Base-by-base conservation (phyloP, 768 basidiomycete species). In the Botryobasidium botryosum region DNA sequence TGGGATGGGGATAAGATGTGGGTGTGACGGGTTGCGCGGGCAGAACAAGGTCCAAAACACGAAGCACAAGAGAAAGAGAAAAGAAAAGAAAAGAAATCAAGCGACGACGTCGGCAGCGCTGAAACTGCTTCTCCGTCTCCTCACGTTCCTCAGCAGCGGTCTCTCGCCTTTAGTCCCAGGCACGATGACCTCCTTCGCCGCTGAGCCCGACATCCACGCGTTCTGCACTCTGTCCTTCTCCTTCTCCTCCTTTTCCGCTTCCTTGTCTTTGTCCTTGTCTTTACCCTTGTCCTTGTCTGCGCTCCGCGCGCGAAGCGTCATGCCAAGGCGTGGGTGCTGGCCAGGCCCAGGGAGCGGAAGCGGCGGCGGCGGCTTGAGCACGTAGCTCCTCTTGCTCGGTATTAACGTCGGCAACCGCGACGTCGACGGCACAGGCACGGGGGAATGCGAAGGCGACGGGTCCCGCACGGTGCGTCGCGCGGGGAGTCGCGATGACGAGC, bases 41-140 rank as follows among this genome's bases (percentile, higher is more conserved):
- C n/a, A n/a, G n/a, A n/a, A n/a, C n/a, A n/a, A n/a, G n/a, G n/a
- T n/a, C n/a, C n/a, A n/a, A n/a, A n/a, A n/a, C n/a, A n/a, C n/a
- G n/a, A n/a, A n/a, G n/a, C n/a, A n/a, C n/a, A n/a, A n/a, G n/a
- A n/a, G n/a, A n/a, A n/a, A n/a, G n/a, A n/a, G n/a, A n/a, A n/a
- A 46, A n/a, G 18, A 35, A 47, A 46, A 6, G 44, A 46, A n/a
- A 8, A 44, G 45, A 25, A 20, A 45, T 24, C 17, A 87, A 55
- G 80, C 83, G 49, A 86, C 73, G 18, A 87, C 77, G 58, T 88
- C 85, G 3, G 80, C 84, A 45, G 77, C 68, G 57, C 86, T 87
- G 60, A 88, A 88, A 54, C 86, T 88, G 56, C 85, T 87, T 48
- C 85, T 68, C 56, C 85, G 65, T 50, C 82, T 70, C 51, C 83